phyloP scores from a whole-genome alignment of 1,284 basidiomycete species.

The Tilletia indica region DNA sequence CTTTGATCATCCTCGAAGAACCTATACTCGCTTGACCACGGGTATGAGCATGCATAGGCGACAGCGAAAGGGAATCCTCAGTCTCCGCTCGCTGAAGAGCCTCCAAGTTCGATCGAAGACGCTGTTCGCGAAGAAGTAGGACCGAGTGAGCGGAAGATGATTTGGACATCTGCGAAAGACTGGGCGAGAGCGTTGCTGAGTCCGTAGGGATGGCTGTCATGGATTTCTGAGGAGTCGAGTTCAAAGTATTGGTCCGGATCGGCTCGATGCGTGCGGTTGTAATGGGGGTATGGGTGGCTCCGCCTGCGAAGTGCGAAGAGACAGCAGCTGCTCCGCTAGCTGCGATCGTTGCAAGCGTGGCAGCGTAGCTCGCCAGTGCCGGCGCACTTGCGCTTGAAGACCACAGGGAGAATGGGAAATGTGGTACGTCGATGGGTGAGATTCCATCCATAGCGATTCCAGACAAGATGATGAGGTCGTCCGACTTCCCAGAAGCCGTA shows the following conservation, averaged over 20 bases:
- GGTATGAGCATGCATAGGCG: background rate
- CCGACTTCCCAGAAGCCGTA: background rate
- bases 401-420: background rate
- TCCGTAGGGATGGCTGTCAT: background rate
- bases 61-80: background rate
- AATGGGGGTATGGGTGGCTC: background rate
- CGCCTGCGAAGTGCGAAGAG: background rate
- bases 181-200: background rate
- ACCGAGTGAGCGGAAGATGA: slow-evolving; percentile 3
- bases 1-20: no score
- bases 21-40: background rate
- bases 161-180: slow-evolving; percentile 2
- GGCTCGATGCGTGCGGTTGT: background rate
- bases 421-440: background rate
- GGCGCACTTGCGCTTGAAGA: slow-evolving; percentile 8
- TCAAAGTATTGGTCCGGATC: background rate
- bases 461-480: slow-evolving; percentile 1
- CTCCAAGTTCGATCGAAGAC: background rate
- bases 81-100: background rate
- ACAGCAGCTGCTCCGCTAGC: background rate
- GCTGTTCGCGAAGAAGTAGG: slow-evolving; percentile 5
- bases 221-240: background rate
- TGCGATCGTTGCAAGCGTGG: background rate
- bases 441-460: slow-evolving; percentile 9
- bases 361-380: slow-evolving; percentile 10